Evolutionary conservation across 805 yeast genomes (phyloP).

Genomic region (Wickerhamomyces bovis): DNA sequence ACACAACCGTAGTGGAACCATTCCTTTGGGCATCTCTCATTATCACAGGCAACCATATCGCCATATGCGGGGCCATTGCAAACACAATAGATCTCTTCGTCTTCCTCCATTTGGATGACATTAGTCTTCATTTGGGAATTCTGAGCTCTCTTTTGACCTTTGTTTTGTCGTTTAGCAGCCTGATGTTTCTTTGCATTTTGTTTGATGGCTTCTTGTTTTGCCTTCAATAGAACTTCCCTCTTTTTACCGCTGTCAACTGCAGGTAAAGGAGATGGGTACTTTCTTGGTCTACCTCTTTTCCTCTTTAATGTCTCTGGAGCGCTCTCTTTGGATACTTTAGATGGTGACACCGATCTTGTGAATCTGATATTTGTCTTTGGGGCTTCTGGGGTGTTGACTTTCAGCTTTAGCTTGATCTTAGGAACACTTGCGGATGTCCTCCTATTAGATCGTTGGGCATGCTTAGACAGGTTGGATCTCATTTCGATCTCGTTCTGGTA

Average conservation of each 20-base stretch:
- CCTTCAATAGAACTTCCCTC: not conserved
- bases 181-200: not conserved
- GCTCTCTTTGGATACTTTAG: not conserved
- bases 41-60: constrained; percentile 89
- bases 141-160: not conserved
- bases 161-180: not conserved
- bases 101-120: constrained; percentile 9
- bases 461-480: constrained; percentile 11
- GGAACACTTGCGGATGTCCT: constrained; percentile 8
- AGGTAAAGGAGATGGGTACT: not conserved
- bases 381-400: not conserved
- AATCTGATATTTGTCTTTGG: constrained; percentile 1
- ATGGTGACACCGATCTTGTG: not conserved
- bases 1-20: constrained; percentile 84
- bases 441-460: constrained; percentile 16
- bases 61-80: constrained; percentile 51
- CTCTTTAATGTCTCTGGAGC: not conserved
- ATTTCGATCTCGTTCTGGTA: constrained; percentile 20
- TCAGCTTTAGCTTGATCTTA: constrained; percentile 12
- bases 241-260: not conserved
- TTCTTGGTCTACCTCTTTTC: not conserved
- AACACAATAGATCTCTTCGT: constrained; percentile 34
- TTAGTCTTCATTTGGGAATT: not conserved
- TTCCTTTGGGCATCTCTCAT: constrained; percentile 59
- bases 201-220: not conserved